Conservation (phyloP, 2,329 filamentous ascomycete genomes). For the Dactylonectria macrodidyma region DNA sequence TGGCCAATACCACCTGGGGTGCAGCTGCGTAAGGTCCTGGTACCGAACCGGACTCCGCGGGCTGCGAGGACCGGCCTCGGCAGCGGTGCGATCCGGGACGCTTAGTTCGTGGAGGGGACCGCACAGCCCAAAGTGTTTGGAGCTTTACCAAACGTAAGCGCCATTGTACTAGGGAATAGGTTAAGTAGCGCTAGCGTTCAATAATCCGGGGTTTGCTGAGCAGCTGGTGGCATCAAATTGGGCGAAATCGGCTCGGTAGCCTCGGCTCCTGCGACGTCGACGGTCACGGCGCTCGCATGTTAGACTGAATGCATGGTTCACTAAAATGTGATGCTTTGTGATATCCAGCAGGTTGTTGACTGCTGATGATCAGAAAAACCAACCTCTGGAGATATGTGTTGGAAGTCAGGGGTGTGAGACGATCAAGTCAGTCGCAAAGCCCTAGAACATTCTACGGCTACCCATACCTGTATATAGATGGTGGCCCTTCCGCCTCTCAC, state of each 20-base stretch:
- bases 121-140: neutral
- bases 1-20: neutral
- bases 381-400: too few species aligned
- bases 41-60: neutral
- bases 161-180: neutral
- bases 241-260: neutral
- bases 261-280: neutral
- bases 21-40: neutral
- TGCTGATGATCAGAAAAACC: neutral
- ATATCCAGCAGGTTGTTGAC: neutral
- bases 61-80: neutral
- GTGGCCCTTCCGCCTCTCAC: too few species aligned
- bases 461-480: too few species aligned
- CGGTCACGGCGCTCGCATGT: neutral
- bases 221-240: neutral
- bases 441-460: too few species aligned
- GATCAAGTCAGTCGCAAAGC: too few species aligned
- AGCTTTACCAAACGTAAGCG: neutral
- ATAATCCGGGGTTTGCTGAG: neutral
- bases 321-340: neutral
- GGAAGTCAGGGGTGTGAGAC: too few species aligned
- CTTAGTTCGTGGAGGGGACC: neutral
- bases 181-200: neutral
- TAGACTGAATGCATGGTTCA: neutral
- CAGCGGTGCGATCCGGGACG: neutral